Evolutionary conservation across 2,329 filamentous ascomycete genomes (phyloP).

Genomic region (Penicillium sp.): DNA sequence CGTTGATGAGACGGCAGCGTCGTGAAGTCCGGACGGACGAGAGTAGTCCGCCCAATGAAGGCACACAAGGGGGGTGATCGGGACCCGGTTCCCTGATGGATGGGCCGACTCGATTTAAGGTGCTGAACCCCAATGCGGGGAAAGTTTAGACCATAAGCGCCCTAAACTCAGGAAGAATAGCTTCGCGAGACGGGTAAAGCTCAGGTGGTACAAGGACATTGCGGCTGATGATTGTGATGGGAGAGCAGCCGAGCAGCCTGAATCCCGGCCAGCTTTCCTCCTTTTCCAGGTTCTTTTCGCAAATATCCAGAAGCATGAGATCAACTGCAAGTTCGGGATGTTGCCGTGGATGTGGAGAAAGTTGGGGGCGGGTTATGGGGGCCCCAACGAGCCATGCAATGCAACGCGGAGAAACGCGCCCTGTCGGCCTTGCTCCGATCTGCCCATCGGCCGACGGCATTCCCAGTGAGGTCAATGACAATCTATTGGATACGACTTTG

Average conservation of each 20-base stretch:
- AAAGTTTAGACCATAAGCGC: not conserved
- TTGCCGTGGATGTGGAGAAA: conserved; percentile 1
- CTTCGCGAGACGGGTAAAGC: not conserved
- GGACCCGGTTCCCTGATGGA: conserved; percentile 3
- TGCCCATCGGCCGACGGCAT: too few relatives aligned
- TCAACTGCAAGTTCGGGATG: not conserved
- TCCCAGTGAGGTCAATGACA: too few relatives aligned
- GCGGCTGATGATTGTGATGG: not conserved
- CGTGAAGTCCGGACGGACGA: conserved; percentile 13
- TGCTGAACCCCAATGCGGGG: conserved; percentile 11
- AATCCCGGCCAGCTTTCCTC: too few relatives aligned
- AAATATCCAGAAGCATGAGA: not conserved
- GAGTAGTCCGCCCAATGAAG: conserved; percentile 21
- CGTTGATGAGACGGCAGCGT: not conserved
- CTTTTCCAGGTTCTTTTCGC: not conserved
- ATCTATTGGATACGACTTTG: too few relatives aligned
- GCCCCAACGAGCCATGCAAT: not conserved
- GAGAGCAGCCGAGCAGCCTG: too few relatives aligned
- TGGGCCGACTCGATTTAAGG: conserved; percentile 11
- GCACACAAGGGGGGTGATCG: conserved; percentile 4
- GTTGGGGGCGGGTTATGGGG: not conserved
- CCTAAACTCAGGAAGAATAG: not conserved
- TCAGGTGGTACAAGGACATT: not conserved
- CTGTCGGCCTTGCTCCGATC: conserved; percentile 1
- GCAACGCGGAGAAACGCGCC: not conserved